These are phyloP conservation scores for Phylloporus rhodoxanthus DNA, from an alignment of 768 basidiomycete species.

Conservation along the genomic window DNA sequence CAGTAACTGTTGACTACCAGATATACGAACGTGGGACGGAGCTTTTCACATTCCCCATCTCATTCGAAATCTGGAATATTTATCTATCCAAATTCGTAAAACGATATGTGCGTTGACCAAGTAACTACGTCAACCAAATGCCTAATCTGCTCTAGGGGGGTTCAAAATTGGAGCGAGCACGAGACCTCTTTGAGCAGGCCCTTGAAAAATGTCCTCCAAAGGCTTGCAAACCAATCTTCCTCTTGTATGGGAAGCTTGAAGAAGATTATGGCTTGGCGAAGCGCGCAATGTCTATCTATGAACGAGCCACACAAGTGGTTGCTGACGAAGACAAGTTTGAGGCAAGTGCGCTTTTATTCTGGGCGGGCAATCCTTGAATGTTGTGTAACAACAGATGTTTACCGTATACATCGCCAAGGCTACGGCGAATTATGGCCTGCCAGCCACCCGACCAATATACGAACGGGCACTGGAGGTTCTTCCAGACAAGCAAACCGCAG, in stretches of 20 bases:
- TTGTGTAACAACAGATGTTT: conserved; percentile 63
- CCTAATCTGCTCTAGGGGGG: conserved; percentile 57
- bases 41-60: conserved; percentile 94
- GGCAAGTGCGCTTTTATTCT: conserved; percentile 39
- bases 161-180: conserved; percentile 88
- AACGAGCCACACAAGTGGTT: conserved; percentile 84
- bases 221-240: conserved; percentile 88
- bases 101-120: conserved; percentile 68
- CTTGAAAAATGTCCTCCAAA: conserved; percentile 94
- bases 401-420: conserved; percentile 97
- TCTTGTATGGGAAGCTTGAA: conserved; percentile 94
- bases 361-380: neutral
- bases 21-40: conserved; percentile 97
- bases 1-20: conserved; percentile 32
- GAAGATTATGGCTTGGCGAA: conserved; percentile 95
- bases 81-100: conserved; percentile 96
- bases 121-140: neutral
- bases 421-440: conserved; percentile 89
- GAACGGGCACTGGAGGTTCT: conserved; percentile 90
- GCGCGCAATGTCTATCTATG: conserved; percentile 92
- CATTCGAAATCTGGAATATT: conserved; percentile 99
- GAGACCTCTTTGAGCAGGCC: conserved; percentile 97
- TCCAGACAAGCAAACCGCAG: conserved; percentile 90
- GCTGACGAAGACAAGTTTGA: conserved; percentile 92
- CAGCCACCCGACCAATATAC: conserved; percentile 94